Conservation (phyloP, 768 basidiomycete genomes). For the Mycena pura region DNA sequence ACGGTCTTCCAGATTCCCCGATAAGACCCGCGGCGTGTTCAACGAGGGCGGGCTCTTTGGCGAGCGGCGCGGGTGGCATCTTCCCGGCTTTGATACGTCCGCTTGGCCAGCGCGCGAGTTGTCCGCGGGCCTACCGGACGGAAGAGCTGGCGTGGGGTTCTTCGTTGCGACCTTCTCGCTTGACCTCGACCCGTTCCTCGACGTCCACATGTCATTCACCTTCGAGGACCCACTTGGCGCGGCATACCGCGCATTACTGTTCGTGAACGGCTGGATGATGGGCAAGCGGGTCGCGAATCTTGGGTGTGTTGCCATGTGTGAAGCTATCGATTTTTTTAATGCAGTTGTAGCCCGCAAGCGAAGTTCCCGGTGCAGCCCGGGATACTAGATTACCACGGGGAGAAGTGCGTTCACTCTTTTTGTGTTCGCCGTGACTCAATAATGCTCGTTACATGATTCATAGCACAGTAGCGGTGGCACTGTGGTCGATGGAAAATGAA, state of each 20-base stretch:
- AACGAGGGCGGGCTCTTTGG: slow-evolving; percentile 78
- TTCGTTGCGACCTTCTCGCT: slow-evolving; percentile 79
- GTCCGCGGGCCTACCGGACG: slow-evolving; percentile 64
- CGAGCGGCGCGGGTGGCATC: slow-evolving; percentile 78
- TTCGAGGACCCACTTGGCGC: slow-evolving; percentile 67
- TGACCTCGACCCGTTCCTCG: slow-evolving; percentile 60
- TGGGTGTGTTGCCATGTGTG: slow-evolving; percentile 51
- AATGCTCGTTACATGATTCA: not conserved
- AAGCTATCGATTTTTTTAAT: not conserved
- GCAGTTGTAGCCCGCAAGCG: slow-evolving; percentile 63
- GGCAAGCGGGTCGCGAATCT: slow-evolving; percentile 77
- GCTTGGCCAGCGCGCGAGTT: slow-evolving; percentile 65
- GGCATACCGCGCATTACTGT: slow-evolving; percentile 77
- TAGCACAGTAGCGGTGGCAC: slow-evolving; percentile 67
- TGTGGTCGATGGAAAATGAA: slow-evolving; percentile 69
- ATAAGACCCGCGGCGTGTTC: slow-evolving; percentile 71
- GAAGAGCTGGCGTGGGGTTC: slow-evolving; percentile 76
- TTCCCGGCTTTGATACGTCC: slow-evolving; percentile 71
- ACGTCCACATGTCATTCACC: slow-evolving; percentile 76
- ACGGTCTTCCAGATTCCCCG: slow-evolving; percentile 60
- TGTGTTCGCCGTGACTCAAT: not conserved
- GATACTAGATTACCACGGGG: slow-evolving; percentile 74
- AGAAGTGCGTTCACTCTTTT: slow-evolving; percentile 56
- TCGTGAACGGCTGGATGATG: slow-evolving; percentile 92
- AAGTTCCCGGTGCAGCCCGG: slow-evolving; percentile 87